Conservation (phyloP, 441 rosid species). For the Manihot esculenta region DNA sequence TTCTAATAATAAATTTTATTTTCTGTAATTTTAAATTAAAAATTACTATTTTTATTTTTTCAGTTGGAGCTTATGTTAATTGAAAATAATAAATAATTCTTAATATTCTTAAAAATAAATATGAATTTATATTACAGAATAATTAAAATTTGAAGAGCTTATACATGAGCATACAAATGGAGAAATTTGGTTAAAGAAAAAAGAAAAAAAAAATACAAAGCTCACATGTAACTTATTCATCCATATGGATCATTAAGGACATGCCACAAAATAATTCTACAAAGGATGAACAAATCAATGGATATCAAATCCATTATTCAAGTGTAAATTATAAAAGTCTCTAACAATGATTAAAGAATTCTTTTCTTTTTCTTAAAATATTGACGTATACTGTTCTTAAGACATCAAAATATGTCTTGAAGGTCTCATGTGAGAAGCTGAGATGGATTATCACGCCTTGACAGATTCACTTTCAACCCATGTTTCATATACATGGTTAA, state of each 20-base stretch:
- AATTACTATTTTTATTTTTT: too few species aligned
- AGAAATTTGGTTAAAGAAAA: too few species aligned
- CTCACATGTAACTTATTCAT: neutral
- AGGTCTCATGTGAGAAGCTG: conserved; percentile 32
- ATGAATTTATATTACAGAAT: too few species aligned
- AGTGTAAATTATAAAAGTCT: too few species aligned
- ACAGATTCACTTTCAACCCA: conserved; percentile 63
- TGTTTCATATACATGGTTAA: conserved; percentile 95
- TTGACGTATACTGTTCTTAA: neutral
- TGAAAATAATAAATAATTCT: too few species aligned
- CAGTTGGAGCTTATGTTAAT: too few species aligned
- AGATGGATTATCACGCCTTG: conserved; percentile 33
- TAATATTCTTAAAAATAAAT: too few species aligned
- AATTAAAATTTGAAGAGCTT: too few species aligned
- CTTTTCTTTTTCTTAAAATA: neutral
- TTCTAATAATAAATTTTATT: too few species aligned
- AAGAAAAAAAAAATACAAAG: neutral
- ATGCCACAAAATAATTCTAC: neutral
- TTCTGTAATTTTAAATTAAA: too few species aligned
- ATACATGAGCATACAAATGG: too few species aligned
- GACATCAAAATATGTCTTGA: neutral
- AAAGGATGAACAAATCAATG: neutral
- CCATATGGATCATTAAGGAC: neutral
- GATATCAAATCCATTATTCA: neutral
- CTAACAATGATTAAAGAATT: too few species aligned